Conservation (phyloP, 129 eudicot genomes). For the Artemisia tridentata region DNA sequence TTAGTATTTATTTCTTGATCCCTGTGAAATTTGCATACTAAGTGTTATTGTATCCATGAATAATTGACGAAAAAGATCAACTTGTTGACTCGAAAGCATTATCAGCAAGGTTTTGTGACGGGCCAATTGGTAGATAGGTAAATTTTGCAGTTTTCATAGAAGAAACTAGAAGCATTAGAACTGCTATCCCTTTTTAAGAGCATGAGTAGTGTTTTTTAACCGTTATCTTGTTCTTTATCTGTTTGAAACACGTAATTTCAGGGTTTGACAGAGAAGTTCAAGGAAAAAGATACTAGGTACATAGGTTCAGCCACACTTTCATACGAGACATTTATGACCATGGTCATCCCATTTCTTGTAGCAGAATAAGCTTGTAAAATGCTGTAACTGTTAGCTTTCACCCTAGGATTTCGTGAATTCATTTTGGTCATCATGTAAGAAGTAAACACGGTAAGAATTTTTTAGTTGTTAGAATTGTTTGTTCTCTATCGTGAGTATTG, state of each 20-base stretch:
- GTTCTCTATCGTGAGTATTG: not conserved
- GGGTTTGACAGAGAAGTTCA: constrained; percentile 92
- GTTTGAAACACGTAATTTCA: constrained; percentile 20
- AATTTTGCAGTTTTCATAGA: not conserved
- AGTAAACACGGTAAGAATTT: not conserved
- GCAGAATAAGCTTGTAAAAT: constrained; percentile 29
- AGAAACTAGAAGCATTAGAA: not conserved
- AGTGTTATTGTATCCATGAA: not conserved
- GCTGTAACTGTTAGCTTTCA: constrained; percentile 5
- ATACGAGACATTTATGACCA: constrained; percentile 77
- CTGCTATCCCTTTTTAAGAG: no score
- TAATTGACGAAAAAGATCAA: not conserved
- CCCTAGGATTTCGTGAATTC: not conserved
- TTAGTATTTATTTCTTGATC: constrained; percentile 2
- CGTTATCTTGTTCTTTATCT: not conserved
- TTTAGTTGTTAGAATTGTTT: constrained; percentile 8
- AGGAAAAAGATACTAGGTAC: constrained; percentile 77
- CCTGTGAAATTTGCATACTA: not conserved
- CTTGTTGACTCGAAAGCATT: not conserved
- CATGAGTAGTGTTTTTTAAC: no score
- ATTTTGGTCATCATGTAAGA: constrained; percentile 3
- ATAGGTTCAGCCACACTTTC: constrained; percentile 74
- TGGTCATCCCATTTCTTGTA: constrained; percentile 79
- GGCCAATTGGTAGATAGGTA: constrained; percentile 2
- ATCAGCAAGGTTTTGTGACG: not conserved